These are phyloP conservation scores for Aspergillus versicolor DNA, from an alignment of 2,329 filamentous ascomycete genomes.

Conservation along the genomic window DNA sequence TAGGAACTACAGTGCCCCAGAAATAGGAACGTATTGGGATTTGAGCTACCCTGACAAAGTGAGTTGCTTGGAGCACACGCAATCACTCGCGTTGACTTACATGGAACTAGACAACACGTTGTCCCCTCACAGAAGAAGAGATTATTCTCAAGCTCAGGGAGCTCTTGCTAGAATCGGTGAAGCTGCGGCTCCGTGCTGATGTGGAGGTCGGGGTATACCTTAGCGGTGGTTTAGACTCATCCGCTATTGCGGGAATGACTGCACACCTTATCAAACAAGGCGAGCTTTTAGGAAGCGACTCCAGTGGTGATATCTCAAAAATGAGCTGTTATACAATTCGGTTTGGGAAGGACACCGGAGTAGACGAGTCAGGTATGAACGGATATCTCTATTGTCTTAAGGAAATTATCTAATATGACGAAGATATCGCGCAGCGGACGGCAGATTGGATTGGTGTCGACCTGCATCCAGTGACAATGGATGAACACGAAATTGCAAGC, in stretches of 20 bases:
- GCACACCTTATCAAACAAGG: conserved; percentile 51
- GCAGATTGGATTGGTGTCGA: conserved; percentile 50
- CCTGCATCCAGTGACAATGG: conserved; percentile 44
- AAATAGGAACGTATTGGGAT: conserved; percentile 54
- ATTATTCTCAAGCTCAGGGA: conserved; percentile 53
- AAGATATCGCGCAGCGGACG: conserved; percentile 47
- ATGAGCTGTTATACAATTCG: conserved; percentile 54
- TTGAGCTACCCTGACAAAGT: conserved; percentile 54
- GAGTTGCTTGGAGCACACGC: not conserved
- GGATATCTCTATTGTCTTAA: not conserved
- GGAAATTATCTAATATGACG: not conserved
- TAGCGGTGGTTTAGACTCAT: conserved; percentile 59
- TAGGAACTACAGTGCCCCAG: conserved; percentile 37
- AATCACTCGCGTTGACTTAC: not conserved
- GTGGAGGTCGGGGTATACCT: conserved; percentile 59
- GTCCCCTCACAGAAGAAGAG: conserved; percentile 50
- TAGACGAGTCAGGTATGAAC: conserved; percentile 49
- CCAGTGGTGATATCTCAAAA: conserved; percentile 32
- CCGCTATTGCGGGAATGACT: conserved; percentile 57
- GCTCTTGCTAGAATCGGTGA: conserved; percentile 52
- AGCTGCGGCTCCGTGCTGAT: conserved; percentile 56
- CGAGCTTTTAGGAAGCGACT: conserved; percentile 48
- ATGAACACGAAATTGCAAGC: conserved; percentile 44
- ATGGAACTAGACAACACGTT: conserved; percentile 28
- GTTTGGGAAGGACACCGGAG: conserved; percentile 51